These are phyloP conservation scores for Fremontodendron californicum DNA, from an alignment of 345 rosid genomes.

Conservation along the genomic window DNA sequence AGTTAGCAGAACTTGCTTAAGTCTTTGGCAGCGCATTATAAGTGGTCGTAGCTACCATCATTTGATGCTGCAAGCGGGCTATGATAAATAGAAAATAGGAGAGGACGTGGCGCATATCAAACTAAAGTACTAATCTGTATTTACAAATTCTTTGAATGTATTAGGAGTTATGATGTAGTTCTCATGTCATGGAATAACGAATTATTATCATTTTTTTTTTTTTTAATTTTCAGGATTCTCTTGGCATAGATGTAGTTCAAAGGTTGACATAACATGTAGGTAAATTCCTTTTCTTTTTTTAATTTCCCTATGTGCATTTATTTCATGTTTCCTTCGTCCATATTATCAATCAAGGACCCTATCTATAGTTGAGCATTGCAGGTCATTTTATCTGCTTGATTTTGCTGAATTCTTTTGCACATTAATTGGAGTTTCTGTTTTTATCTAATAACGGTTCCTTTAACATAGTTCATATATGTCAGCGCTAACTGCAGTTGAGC, in stretches of 20 bases:
- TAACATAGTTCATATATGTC: no score
- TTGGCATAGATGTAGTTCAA: not conserved
- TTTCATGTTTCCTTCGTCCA: not conserved
- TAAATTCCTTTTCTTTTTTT: not conserved
- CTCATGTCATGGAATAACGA: not conserved
- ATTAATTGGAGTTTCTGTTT: no score
- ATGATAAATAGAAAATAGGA: conserved; percentile 18
- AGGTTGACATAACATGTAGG: not conserved
- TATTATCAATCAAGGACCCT: not conserved
- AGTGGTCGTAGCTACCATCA: conserved; percentile 88
- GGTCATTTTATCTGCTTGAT: not conserved
- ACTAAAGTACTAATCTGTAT: not conserved
- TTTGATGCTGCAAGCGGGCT: conserved; percentile 64
- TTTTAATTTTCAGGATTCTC: conserved; percentile 21
- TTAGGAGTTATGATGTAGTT: not conserved
- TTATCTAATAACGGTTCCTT: no score
- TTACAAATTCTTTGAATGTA: not conserved
- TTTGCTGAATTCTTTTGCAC: not conserved
- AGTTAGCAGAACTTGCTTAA: conserved; percentile 38
- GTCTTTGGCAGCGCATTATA: conserved; percentile 64
- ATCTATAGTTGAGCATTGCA: not conserved
- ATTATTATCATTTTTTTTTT: not conserved
- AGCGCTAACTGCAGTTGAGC: no score
- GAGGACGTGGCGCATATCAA: conserved; percentile 6
- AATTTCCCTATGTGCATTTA: not conserved